Evolutionary conservation across 495 filamentous ascomycete genomes (phyloP).

Genomic region (Lentithecium fluviatile): DNA sequence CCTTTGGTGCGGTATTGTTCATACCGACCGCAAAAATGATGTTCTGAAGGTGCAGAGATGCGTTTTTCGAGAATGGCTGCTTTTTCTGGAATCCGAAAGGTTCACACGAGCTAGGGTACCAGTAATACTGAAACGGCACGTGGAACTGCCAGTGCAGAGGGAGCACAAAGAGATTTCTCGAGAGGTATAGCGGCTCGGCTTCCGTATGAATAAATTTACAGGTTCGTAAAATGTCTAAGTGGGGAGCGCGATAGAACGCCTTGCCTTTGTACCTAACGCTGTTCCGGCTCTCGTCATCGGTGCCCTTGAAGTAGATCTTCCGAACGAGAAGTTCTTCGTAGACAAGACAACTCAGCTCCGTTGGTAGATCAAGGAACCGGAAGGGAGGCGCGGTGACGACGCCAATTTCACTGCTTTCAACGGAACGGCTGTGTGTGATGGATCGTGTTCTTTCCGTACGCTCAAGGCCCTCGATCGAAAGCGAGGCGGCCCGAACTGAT

Average conservation of each 20-base stretch:
- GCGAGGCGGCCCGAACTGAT: too few relatives aligned
- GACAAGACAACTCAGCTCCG: background rate
- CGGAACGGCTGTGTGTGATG: too few relatives aligned
- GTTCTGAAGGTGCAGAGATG: too few relatives aligned
- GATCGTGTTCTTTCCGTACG: too few relatives aligned
- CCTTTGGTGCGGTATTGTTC: too few relatives aligned
- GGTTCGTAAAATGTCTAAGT: background rate
- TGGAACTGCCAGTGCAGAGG: background rate
- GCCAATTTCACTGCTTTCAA: too few relatives aligned
- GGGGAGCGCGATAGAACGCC: background rate
- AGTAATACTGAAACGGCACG: background rate
- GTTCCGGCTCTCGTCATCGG: background rate
- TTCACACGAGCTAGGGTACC: too few relatives aligned
- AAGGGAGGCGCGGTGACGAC: background rate
- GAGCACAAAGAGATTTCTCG: background rate
- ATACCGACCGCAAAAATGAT: too few relatives aligned
- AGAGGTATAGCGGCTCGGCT: background rate
- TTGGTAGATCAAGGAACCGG: slow-evolving; percentile 5
- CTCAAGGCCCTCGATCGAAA: too few relatives aligned
- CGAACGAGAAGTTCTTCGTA: slow-evolving; percentile 6
- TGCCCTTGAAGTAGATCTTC: slow-evolving; percentile 1
- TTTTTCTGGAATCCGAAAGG: too few relatives aligned
- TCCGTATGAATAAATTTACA: background rate
- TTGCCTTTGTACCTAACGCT: background rate
- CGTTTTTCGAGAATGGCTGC: too few relatives aligned